Percentiles rank a stretch among this genome's conserved stretches.
Evolutionary conservation across 495 filamentous ascomycete species (phyloP).

Genomic region (Arthonia radiata): DNA sequence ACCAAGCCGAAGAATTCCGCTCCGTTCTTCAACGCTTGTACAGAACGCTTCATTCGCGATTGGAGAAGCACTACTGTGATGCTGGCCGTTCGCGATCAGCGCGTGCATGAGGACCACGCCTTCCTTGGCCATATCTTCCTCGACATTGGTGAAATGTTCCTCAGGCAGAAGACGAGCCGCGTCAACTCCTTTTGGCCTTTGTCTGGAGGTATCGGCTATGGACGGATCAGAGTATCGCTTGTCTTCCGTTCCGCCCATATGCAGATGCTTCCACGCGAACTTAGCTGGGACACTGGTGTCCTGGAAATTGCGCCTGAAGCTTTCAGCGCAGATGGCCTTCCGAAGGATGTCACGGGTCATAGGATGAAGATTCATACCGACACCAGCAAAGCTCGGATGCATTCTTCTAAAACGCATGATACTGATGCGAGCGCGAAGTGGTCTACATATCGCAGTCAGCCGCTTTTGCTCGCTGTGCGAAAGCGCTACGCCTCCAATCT

Average conservation of each 20-base stretch:
- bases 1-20: constrained; percentile 56
- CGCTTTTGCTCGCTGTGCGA: constrained; percentile 26
- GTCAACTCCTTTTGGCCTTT: constrained; percentile 35
- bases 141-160: constrained; percentile 19
- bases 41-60: constrained; percentile 43
- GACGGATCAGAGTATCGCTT: constrained; percentile 36
- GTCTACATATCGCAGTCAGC: constrained; percentile 15
- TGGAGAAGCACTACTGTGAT: constrained; percentile 39
- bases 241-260: constrained; percentile 43
- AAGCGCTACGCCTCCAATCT: constrained; percentile 35
- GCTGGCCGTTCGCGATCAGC: constrained; percentile 35
- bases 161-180: constrained; percentile 32
- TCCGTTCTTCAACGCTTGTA: constrained; percentile 59
- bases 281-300: constrained; percentile 44
- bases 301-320: constrained; percentile 23
- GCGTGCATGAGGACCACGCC: constrained; percentile 39
- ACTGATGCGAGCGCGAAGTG: constrained; percentile 9
- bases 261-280: constrained; percentile 23
- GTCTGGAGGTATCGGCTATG: constrained; percentile 37
- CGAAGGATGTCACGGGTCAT: constrained; percentile 17
- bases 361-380: constrained; percentile 31
- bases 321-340: constrained; percentile 16
- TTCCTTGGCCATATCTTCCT: constrained; percentile 43
- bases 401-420: constrained; percentile 9
- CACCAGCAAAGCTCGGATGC: constrained; percentile 27